phyloP scores from a whole-genome alignment of 177 flowering plant genomes.

The Vitis hybrid region DNA sequence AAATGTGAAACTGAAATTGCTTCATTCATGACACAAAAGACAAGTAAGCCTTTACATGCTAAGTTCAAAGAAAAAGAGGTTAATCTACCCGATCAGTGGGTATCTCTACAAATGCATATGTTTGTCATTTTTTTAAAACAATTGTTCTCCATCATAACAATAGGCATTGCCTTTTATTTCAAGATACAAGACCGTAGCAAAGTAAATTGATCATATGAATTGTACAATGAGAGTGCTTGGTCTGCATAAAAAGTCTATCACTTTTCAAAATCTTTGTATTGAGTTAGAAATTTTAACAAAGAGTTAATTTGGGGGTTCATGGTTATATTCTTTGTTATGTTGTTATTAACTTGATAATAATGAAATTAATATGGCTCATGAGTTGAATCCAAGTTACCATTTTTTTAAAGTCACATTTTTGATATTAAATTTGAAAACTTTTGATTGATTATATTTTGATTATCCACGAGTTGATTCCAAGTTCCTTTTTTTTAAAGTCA shows the following conservation, averaged over 20 bases:
- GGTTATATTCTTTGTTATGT: neutral
- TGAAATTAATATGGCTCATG: neutral
- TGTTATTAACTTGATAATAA: neutral
- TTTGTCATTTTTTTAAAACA: neutral
- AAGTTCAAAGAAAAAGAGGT: conserved; percentile 18
- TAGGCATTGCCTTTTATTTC: conserved; percentile 4
- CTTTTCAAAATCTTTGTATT: conserved; percentile 51
- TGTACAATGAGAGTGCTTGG: conserved; percentile 62
- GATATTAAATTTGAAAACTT: too few relatives aligned
- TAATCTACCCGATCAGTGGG: conserved; percentile 33
- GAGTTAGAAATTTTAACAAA: conserved; percentile 56
- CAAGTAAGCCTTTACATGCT: conserved; percentile 20
- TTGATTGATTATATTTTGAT: too few relatives aligned
- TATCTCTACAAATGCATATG: neutral
- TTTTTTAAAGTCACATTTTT: too few relatives aligned
- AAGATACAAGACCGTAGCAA: conserved; percentile 47
- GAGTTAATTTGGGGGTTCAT: conserved; percentile 36
- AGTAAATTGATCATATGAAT: conserved; percentile 50
- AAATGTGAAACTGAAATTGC: conserved; percentile 18
- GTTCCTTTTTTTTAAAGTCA: too few relatives aligned
- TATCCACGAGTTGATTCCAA: too few relatives aligned
- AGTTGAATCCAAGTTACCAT: too few relatives aligned
- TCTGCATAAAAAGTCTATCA: conserved; percentile 42
- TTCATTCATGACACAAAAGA: conserved; percentile 40
- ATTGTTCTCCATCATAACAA: neutral